These are phyloP conservation scores for Blastobotrys peoriensis DNA, from an alignment of 805 yeast genomes.

Conservation along the genomic window DNA sequence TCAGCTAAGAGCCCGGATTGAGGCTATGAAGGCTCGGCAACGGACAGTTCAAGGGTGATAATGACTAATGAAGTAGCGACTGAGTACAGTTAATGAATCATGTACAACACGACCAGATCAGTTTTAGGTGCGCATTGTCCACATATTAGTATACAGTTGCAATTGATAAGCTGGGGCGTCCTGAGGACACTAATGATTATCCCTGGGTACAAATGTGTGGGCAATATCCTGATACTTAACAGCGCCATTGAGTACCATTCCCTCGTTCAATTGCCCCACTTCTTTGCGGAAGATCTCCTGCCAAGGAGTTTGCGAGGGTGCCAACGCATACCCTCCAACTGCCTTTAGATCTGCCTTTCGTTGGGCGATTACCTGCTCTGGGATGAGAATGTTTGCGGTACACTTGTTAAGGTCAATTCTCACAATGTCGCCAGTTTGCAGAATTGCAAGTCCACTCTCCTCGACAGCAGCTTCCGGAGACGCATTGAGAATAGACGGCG, in stretches of 20 bases:
- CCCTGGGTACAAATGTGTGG: constrained; percentile 17
- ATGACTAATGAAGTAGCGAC: no score
- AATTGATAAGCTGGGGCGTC: no score
- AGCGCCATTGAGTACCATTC: constrained; percentile 26
- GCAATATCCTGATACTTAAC: constrained; percentile 24
- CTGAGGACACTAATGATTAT: constrained; percentile 20
- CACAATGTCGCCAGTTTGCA: constrained; percentile 22
- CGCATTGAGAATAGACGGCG: constrained; percentile 26
- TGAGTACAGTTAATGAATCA: no score
- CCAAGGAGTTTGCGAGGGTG: constrained; percentile 28
- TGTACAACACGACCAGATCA: no score
- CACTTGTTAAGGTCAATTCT: constrained; percentile 22
- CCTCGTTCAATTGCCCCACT: constrained; percentile 23
- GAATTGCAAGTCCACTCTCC: constrained; percentile 19
- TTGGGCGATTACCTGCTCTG: constrained; percentile 15
- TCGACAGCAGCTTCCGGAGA: constrained; percentile 24
- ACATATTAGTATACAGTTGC: no score
- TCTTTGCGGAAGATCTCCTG: constrained; percentile 26
- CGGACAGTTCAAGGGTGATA: not conserved
- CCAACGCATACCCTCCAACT: constrained; percentile 13
- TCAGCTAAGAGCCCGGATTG: constrained; percentile 79
- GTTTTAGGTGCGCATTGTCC: no score
- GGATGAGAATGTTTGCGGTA: constrained; percentile 20
- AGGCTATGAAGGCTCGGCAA: constrained; percentile 67
- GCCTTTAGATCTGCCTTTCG: constrained; percentile 14